These are phyloP conservation scores for Saccharomyces paradoxus DNA, from an alignment of 805 yeast species.

Conservation along the genomic window DNA sequence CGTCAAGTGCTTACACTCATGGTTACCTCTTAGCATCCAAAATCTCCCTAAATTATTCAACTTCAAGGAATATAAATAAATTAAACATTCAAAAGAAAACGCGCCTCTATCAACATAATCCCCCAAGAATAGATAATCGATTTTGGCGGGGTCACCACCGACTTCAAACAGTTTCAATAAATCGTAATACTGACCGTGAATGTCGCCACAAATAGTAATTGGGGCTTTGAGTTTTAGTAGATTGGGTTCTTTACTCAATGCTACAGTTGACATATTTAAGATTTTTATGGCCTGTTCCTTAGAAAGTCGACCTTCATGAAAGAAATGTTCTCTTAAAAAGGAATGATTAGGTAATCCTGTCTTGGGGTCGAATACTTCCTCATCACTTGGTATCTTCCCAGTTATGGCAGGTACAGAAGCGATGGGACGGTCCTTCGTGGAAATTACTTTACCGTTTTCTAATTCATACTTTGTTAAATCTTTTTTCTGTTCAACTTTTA, in stretches of 20 bases:
- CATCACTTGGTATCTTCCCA: slow-evolving; percentile 49
- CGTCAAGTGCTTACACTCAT: slow-evolving; percentile 83
- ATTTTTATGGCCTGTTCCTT: slow-evolving; percentile 62
- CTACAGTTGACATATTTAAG: slow-evolving; percentile 48
- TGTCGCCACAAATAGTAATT: slow-evolving; percentile 84
- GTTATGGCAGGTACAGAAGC: slow-evolving; percentile 55
- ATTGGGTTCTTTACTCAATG: slow-evolving; percentile 63
- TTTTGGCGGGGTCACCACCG: slow-evolving; percentile 68
- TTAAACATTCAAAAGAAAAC: slow-evolving; percentile 66
- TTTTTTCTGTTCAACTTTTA: neutral
- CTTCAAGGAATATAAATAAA: slow-evolving; percentile 67
- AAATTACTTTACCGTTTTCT: slow-evolving; percentile 39
- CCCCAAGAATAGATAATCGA: slow-evolving; percentile 72
- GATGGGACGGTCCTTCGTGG: slow-evolving; percentile 41
- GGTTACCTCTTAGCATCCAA: slow-evolving; percentile 81
- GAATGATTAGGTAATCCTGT: slow-evolving; percentile 56
- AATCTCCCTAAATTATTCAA: slow-evolving; percentile 61
- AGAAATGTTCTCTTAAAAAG: slow-evolving; percentile 60
- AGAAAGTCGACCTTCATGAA: slow-evolving; percentile 65
- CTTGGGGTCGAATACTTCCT: slow-evolving; percentile 47
- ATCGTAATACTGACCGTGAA: slow-evolving; percentile 87
- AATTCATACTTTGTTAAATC: slow-evolving; percentile 35
- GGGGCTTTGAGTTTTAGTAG: slow-evolving; percentile 75
- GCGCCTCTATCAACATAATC: slow-evolving; percentile 90
- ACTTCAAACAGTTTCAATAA: slow-evolving; percentile 80